These are phyloP conservation scores for Leccinum angustisporum DNA, from an alignment of 1,284 basidiomycete genomes.

Conservation along the genomic window DNA sequence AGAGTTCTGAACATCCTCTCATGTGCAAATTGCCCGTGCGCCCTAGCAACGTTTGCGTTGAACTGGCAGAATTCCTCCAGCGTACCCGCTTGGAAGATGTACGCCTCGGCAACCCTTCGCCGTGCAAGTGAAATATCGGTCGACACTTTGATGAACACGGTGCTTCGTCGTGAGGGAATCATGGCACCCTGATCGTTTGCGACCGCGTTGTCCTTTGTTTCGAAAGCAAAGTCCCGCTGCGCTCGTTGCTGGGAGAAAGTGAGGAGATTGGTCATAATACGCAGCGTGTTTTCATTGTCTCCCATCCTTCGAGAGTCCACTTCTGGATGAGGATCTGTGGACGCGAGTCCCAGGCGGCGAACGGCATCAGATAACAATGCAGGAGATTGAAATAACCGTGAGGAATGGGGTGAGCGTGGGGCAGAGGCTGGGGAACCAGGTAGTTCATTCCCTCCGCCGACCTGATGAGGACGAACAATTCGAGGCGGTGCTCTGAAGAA, in stretches of 20 bases:
- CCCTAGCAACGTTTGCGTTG: constrained; percentile 62
- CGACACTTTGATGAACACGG: constrained; percentile 67
- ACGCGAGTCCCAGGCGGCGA: constrained; percentile 55
- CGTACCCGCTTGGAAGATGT: constrained; percentile 51
- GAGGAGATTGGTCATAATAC: constrained; percentile 73
- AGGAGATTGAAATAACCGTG: constrained; percentile 59
- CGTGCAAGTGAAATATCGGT: constrained; percentile 57
- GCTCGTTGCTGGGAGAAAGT: constrained; percentile 55
- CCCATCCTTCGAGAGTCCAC: constrained; percentile 46
- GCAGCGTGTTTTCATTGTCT: constrained; percentile 53
- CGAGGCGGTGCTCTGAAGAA: constrained; percentile 80
- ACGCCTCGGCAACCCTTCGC: constrained; percentile 60
- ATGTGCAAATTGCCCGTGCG: constrained; percentile 66
- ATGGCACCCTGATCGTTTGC: constrained; percentile 31
- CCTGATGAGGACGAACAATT: constrained; percentile 55
- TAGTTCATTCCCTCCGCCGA: constrained; percentile 42
- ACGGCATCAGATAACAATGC: constrained; percentile 68
- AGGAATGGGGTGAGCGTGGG: constrained; percentile 33
- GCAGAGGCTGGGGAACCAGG: constrained; percentile 45
- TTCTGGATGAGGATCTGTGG: constrained; percentile 46
- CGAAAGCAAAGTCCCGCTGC: constrained; percentile 37
- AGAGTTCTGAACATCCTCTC: constrained; percentile 72
- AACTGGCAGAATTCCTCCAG: constrained; percentile 52
- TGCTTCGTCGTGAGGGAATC: constrained; percentile 51
- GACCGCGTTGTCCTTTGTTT: constrained; percentile 17